phyloP scores from a whole-genome alignment of 768 basidiomycete genomes.

The Butyriboletus loyo region DNA sequence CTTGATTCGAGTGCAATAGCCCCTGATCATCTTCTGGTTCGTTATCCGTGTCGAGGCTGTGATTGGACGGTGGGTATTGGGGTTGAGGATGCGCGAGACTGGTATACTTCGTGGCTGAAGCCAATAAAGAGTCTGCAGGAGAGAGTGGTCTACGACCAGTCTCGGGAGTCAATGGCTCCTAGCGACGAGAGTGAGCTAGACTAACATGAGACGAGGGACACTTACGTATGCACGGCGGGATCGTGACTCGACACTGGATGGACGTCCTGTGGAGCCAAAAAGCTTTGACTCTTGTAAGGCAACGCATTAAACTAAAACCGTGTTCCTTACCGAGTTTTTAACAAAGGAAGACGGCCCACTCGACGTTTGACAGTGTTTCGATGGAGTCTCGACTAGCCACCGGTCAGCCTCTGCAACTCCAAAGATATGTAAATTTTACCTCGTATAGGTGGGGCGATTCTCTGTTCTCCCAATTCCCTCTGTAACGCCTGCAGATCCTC shows the following conservation, averaged over 20 bases:
- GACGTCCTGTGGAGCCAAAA: conserved; percentile 29
- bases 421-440: conserved; percentile 30
- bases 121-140: conserved; percentile 35
- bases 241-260: conserved; percentile 35
- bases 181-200: conserved; percentile 5
- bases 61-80: conserved; percentile 25
- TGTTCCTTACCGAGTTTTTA: conserved; percentile 44
- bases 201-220: not conserved
- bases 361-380: conserved; percentile 40
- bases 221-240: conserved; percentile 34
- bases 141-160: conserved; percentile 42
- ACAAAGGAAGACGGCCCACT: conserved; percentile 44
- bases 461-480: conserved; percentile 73
- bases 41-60: conserved; percentile 45
- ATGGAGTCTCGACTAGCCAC: conserved; percentile 31
- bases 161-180: conserved; percentile 49
- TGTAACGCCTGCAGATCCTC: conserved; percentile 71
- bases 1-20: conserved; percentile 38
- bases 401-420: conserved; percentile 1
- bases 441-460: conserved; percentile 46
- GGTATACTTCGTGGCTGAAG: conserved; percentile 26
- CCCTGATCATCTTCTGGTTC: conserved; percentile 35
- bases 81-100: conserved; percentile 22
- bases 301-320: conserved; percentile 26
- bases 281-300: conserved; percentile 24